Evolutionary conservation across 2,329 filamentous ascomycete genomes (phyloP).

Genomic region (Alternaria postmessia): DNA sequence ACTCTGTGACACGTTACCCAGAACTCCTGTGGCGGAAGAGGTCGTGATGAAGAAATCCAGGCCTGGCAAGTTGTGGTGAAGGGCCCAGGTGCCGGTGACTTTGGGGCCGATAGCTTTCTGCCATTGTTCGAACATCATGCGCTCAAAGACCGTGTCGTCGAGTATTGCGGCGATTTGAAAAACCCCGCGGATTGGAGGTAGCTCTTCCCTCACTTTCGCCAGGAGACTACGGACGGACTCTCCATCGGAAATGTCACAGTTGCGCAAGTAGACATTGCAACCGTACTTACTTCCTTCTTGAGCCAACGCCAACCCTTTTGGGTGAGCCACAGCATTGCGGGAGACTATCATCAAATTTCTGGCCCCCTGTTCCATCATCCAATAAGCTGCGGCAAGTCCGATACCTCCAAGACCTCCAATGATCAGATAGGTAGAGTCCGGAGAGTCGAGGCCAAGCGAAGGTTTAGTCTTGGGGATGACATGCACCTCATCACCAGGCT

Average conservation of each 20-base stretch:
- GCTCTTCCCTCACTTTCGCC: neutral
- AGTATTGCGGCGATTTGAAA: neutral
- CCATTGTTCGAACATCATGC: slow-evolving; percentile 3
- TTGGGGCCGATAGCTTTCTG: slow-evolving; percentile 3
- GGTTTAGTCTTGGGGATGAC: neutral
- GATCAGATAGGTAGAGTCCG: slow-evolving; percentile 31
- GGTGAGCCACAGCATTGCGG: neutral
- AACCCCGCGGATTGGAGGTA: slow-evolving; percentile 3
- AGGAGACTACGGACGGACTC: neutral
- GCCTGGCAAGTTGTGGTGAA: slow-evolving; percentile 26
- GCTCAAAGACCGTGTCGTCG: neutral
- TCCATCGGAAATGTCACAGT: slow-evolving; percentile 3
- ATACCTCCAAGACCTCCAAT: slow-evolving; percentile 33
- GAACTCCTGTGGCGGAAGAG: slow-evolving; percentile 31
- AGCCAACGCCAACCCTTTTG: neutral
- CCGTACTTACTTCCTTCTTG: neutral
- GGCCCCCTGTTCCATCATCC: slow-evolving; percentile 27
- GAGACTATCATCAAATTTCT: slow-evolving; percentile 23
- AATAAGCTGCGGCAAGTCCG: slow-evolving; percentile 24
- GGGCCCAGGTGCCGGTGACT: slow-evolving; percentile 32
- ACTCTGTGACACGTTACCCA: slow-evolving; percentile 50
- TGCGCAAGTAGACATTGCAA: neutral
- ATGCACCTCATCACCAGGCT: neutral
- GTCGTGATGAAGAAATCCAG: slow-evolving; percentile 45
- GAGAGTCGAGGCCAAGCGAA: neutral